Evolutionary conservation across 2,329 filamentous ascomycete species (phyloP).

Genomic region (Coniochaeta prunicola): DNA sequence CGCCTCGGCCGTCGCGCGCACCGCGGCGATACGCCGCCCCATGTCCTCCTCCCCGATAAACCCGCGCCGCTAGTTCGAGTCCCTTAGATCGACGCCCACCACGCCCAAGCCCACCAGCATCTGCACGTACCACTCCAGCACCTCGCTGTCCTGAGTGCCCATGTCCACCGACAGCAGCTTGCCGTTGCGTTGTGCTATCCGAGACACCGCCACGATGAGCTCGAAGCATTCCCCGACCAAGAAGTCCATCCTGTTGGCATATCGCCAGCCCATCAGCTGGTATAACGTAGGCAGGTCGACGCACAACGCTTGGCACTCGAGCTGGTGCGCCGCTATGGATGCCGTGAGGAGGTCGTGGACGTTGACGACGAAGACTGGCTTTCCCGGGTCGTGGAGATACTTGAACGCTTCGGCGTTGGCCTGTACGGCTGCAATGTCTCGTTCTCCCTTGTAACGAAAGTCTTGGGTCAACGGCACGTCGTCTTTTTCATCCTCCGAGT

Average conservation of each 20-base stretch:
- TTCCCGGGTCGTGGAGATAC: slow-evolving; percentile 31
- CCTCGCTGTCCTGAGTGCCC: not conserved
- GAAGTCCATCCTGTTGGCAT: slow-evolving; percentile 22
- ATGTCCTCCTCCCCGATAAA: slow-evolving; percentile 24
- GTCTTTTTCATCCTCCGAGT: not conserved
- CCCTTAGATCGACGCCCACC: not conserved
- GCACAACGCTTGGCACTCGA: slow-evolving; percentile 24
- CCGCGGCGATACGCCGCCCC: slow-evolving; percentile 26
- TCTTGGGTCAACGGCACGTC: too few relatives aligned
- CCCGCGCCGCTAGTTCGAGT: not conserved
- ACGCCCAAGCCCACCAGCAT: not conserved
- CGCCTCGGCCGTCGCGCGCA: slow-evolving; percentile 25
- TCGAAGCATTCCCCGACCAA: slow-evolving; percentile 20
- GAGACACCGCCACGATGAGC: not conserved
- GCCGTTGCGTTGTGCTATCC: not conserved
- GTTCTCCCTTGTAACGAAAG: not conserved
- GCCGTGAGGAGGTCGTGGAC: slow-evolving; percentile 38
- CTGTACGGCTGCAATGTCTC: not conserved
- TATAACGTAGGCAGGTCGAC: slow-evolving; percentile 37
- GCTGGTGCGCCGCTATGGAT: slow-evolving; percentile 24
- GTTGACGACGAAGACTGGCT: slow-evolving; percentile 39
- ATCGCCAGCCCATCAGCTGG: slow-evolving; percentile 33
- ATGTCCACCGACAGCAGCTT: not conserved
- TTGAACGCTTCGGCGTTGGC: slow-evolving; percentile 19
- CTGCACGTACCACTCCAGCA: not conserved